Evolutionary conservation across 2,329 filamentous ascomycete species (phyloP).

Genomic region (Phoma sp.): DNA sequence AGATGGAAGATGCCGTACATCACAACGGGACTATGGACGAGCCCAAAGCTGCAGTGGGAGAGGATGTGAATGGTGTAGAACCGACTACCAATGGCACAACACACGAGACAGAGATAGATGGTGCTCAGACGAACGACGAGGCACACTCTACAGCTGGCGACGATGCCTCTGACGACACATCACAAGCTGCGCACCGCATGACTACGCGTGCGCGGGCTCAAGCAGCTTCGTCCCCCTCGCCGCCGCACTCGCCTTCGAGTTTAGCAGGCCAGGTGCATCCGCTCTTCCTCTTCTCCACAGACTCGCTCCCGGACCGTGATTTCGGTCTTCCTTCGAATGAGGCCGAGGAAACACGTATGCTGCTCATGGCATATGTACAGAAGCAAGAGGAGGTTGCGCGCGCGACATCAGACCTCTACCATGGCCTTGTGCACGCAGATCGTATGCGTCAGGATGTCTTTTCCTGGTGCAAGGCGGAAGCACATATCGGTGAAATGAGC

Average conservation of each 20-base stretch:
- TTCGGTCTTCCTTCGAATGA: constrained; percentile 74
- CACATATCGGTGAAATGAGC: constrained; percentile 77
- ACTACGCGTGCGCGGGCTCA: constrained; percentile 61
- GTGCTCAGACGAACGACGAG: constrained; percentile 28
- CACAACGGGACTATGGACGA: constrained; percentile 22
- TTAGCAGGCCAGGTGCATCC: constrained; percentile 71
- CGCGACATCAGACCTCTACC: constrained; percentile 69
- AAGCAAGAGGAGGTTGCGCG: constrained; percentile 86
- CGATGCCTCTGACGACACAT: constrained; percentile 52
- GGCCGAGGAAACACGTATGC: constrained; percentile 76
- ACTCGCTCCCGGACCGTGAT: constrained; percentile 70
- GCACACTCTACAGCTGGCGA: constrained; percentile 33
- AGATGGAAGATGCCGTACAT: constrained; percentile 36
- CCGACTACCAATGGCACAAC: constrained; percentile 32
- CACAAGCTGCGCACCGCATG: constrained; percentile 58
- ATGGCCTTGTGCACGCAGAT: constrained; percentile 74
- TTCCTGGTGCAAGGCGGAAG: constrained; percentile 79
- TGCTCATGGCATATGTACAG: constrained; percentile 78
- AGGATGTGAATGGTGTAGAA: constrained; percentile 26
- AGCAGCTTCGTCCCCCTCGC: constrained; percentile 47
- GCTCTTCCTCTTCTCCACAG: constrained; percentile 70
- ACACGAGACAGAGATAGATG: constrained; percentile 19
- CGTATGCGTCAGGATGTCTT: constrained; percentile 73
- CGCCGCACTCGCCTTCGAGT: constrained; percentile 54
- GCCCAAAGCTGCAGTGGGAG: constrained; percentile 17